These are phyloP conservation scores for Carex cristatella DNA, from an alignment of 176 grass and related monocot species.

Conservation along the genomic window DNA sequence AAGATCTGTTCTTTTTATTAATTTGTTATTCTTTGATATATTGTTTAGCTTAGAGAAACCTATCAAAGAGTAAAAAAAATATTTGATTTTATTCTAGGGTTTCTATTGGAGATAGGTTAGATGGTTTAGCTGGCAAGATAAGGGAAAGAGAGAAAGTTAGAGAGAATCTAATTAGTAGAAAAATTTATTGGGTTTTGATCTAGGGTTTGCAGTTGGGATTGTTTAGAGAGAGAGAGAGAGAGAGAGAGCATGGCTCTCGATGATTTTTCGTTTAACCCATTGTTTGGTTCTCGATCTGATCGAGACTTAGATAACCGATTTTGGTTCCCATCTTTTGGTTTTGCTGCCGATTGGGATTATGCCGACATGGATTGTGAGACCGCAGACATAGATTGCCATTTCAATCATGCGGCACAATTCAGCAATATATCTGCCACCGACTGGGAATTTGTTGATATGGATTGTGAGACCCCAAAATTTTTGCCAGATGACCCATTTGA, in stretches of 20 bases:
- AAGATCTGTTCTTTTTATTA: slow-evolving; percentile 23
- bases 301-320: slow-evolving; percentile 45
- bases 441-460: slow-evolving; percentile 33
- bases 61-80: background rate
- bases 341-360: slow-evolving; percentile 29
- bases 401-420: slow-evolving; percentile 15
- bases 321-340: slow-evolving; percentile 6
- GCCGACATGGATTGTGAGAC: slow-evolving; percentile 40
- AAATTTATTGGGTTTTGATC: slow-evolving; percentile 9
- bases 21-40: background rate
- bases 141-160: background rate
- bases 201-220: slow-evolving; percentile 12
- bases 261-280: background rate
- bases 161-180: background rate
- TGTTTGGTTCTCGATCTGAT: background rate
- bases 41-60: background rate
- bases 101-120: background rate
- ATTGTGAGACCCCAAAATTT: slow-evolving; percentile 35
- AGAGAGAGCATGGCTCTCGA: slow-evolving; percentile 4
- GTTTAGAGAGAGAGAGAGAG: background rate
- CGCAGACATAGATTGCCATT: slow-evolving; percentile 11
- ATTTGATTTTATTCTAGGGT: background rate
- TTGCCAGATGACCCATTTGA: slow-evolving; percentile 40
- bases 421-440: slow-evolving; percentile 30
- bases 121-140: slow-evolving; percentile 1